Evolutionary conservation across 2,329 filamentous ascomycete genomes (phyloP).

Genomic region (Diaporthe longicolla): DNA sequence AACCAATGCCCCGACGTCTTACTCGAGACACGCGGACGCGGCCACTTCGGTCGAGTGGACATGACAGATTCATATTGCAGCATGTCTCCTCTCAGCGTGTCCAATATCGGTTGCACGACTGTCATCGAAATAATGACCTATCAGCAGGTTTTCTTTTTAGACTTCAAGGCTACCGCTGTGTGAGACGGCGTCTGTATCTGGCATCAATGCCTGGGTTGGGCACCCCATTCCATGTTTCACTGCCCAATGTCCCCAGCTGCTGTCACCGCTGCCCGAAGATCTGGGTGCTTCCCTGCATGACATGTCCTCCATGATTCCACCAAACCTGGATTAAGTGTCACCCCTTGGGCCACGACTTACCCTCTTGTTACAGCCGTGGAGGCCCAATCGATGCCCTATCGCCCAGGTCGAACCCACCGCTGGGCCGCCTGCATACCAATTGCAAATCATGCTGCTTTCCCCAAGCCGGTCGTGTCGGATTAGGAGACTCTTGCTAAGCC

Average conservation of each 20-base stretch:
- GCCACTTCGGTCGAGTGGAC: slow-evolving; percentile 16
- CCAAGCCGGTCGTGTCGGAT: slow-evolving; percentile 2
- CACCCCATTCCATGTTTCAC: slow-evolving; percentile 41
- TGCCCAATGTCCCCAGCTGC: slow-evolving; percentile 42
- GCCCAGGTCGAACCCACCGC: slow-evolving; percentile 36
- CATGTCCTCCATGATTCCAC: slow-evolving; percentile 23
- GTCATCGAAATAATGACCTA: slow-evolving; percentile 30
- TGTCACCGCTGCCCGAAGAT: slow-evolving; percentile 42
- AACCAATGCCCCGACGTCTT: neutral
- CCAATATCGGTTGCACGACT: slow-evolving; percentile 24
- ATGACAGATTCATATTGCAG: slow-evolving; percentile 15
- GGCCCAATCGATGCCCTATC: slow-evolving; percentile 41
- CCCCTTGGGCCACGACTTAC: slow-evolving; percentile 42
- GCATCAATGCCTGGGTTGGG: slow-evolving; percentile 44
- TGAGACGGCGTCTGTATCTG: slow-evolving; percentile 42
- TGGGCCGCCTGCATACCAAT: slow-evolving; percentile 33
- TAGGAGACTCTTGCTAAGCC: slow-evolving; percentile 33
- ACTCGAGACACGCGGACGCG: slow-evolving; percentile 16
- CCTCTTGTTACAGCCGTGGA: slow-evolving; percentile 38
- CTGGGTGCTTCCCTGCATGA: slow-evolving; percentile 40
- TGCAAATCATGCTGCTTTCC: slow-evolving; percentile 35
- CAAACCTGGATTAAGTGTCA: slow-evolving; percentile 21
- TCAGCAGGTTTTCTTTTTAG: slow-evolving; percentile 34
- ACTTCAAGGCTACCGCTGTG: slow-evolving; percentile 27
- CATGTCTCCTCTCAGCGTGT: slow-evolving; percentile 12